Percentiles rank a stretch among this genome's conserved stretches.
These are phyloP conservation scores for Kwoniella sp. DNA, from an alignment of 768 basidiomycete species.

Conservation along the genomic window DNA sequence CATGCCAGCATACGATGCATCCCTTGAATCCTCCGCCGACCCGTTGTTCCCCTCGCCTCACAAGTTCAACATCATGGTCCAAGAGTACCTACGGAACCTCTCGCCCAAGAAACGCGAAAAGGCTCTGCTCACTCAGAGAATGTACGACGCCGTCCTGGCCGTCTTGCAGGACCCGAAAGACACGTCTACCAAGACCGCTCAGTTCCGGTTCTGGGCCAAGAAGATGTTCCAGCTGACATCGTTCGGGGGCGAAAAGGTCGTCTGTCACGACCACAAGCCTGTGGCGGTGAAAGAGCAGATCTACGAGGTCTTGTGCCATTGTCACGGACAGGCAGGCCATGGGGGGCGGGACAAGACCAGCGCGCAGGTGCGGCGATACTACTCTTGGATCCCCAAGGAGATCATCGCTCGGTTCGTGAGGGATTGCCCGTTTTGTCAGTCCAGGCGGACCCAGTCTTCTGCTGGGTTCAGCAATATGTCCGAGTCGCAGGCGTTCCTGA, in stretches of 20 bases:
- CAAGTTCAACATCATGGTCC: constrained; percentile 61
- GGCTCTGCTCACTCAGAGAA: constrained; percentile 65
- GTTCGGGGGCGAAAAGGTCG: constrained; percentile 51
- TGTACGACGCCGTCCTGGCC: constrained; percentile 70
- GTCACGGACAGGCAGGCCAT: constrained; percentile 63
- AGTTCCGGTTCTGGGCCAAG: constrained; percentile 78
- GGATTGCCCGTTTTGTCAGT: constrained; percentile 69
- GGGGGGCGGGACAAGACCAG: constrained; percentile 77
- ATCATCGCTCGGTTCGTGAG: constrained; percentile 73
- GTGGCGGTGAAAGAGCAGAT: constrained; percentile 74
- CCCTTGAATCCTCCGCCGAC: constrained; percentile 6
- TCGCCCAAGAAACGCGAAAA: constrained; percentile 62
- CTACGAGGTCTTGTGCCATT: constrained; percentile 70
- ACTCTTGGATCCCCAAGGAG: constrained; percentile 81
- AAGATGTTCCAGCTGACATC: constrained; percentile 61
- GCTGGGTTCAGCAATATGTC: constrained; percentile 13
- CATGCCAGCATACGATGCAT: constrained; percentile 10
- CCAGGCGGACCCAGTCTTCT: constrained; percentile 50
- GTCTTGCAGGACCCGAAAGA: constrained; percentile 59
- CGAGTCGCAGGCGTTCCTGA: constrained; percentile 24
- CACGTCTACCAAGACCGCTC: constrained; percentile 57
- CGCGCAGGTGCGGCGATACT: constrained; percentile 60
- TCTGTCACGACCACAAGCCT: constrained; percentile 67
- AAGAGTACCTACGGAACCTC: constrained; percentile 60
- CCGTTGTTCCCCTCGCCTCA: constrained; percentile 58